phyloP scores from a whole-genome alignment of 176 grass and related monocot species.

The Lolium rigidum region DNA sequence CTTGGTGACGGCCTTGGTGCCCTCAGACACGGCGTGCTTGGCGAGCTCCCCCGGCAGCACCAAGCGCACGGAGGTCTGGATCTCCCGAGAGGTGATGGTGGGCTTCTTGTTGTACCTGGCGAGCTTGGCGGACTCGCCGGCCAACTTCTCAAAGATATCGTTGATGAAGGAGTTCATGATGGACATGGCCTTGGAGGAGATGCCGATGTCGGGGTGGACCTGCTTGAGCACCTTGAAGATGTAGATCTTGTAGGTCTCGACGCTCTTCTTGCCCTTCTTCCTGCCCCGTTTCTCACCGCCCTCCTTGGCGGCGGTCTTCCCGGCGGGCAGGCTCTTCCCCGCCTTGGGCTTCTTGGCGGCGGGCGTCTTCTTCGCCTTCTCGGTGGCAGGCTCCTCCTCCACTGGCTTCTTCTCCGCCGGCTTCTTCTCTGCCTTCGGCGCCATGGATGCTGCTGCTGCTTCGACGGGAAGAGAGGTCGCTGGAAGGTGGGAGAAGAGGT shows the following conservation, averaged over 20 bases:
- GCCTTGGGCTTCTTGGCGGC: too few species aligned
- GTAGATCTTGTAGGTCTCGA: slow-evolving; percentile 93
- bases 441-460: neutral
- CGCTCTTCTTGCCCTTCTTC: slow-evolving; percentile 56
- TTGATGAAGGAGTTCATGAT: too few species aligned
- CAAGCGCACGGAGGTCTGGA: slow-evolving; percentile 65
- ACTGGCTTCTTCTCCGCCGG: too few species aligned
- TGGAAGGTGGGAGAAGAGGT: too few species aligned
- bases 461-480: neutral
- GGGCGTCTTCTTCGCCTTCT: too few species aligned
- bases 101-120: too few species aligned
- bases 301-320: neutral
- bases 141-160: too few species aligned
- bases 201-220: slow-evolving; percentile 84
- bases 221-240: slow-evolving; percentile 97
- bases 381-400: too few species aligned
- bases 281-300: too few species aligned
- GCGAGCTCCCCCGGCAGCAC: slow-evolving; percentile 62
- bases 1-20: slow-evolving; percentile 59
- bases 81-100: slow-evolving; percentile 17
- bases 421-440: neutral
- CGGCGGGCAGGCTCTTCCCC: neutral
- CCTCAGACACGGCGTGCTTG: slow-evolving; percentile 55
- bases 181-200: slow-evolving; percentile 92
- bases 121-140: too few species aligned